Evolutionary conservation across 1,284 basidiomycete species (phyloP), one percentile per base, ranked within the genome.

Genomic region (Naganishia cerealis): DNA sequence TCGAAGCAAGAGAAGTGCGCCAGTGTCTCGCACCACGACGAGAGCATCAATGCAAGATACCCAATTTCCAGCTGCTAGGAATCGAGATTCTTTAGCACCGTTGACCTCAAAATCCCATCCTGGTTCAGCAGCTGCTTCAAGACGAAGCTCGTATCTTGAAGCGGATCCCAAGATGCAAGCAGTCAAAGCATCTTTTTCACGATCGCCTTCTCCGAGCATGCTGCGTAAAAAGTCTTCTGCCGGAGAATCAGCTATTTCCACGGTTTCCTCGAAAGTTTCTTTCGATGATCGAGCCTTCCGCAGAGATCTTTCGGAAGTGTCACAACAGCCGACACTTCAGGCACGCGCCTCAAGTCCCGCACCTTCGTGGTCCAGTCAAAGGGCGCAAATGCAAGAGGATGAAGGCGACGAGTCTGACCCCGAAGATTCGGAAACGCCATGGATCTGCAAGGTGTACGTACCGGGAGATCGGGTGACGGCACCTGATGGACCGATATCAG

Each of bases 371-470:
- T n/a, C 13, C 36, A 54, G 57, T 36, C 42, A 40, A 24, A 24
- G 53, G n/a, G 42, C n/a, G n/a, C 21, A 6, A 36, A 36, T 43
- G 65, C 57, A 54, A 24, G 65, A 65, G 36, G 73, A 71, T 6
- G 74, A 70, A 7, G 78, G 69, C 10, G 73, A 79, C 40, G 82
- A 92, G 61, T 91, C 89, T 69, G 94, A 97, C 74, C 91, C 93
- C 0, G 94, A 98, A 78, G 94, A 98, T 78, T 91, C 89, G 55
- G 94, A 97, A 80, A 93, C 91, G 36, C 91, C 94, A 0, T 99
- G 94, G 94, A 86, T 88, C 52, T 98, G 94, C 77, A 76, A 81
- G 13, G 79, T 84, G 1, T 81, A 82, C 57, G 75, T 79, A n/a
- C 70, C 67, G 15, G 42, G 54, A 7, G 21, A 26, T 15, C 26